Conservation (phyloP, 495 filamentous ascomycete genomes). For the Aspergillus cavernicola region DNA sequence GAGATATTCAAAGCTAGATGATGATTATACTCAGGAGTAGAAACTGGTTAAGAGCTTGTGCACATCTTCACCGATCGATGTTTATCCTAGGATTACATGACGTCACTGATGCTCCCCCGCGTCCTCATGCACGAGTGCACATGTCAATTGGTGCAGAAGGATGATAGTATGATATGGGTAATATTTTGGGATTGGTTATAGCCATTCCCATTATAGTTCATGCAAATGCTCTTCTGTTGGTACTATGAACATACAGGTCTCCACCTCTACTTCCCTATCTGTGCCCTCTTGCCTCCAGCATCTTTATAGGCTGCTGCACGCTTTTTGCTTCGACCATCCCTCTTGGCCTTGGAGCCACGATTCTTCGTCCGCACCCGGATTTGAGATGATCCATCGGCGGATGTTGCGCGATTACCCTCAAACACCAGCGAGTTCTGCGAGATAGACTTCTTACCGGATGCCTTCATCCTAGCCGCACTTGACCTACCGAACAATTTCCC, state of each 20-base stretch:
- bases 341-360: conserved; percentile 52
- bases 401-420: conserved; percentile 80
- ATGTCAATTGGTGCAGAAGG: too few relatives aligned
- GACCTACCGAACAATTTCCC: conserved; percentile 77
- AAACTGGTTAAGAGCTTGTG: too few relatives aligned
- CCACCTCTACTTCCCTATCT: conserved; percentile 6
- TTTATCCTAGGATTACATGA: too few relatives aligned
- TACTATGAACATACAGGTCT: background rate
- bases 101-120: too few relatives aligned
- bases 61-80: too few relatives aligned
- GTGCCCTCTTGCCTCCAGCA: conserved; percentile 43
- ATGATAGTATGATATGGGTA: too few relatives aligned
- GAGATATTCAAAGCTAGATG: too few relatives aligned
- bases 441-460: conserved; percentile 30
- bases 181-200: too few relatives aligned
- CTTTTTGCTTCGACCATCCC: conserved; percentile 45
- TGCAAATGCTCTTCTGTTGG: background rate
- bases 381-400: conserved; percentile 61
- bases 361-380: conserved; percentile 58
- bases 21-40: too few relatives aligned
- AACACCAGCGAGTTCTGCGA: conserved; percentile 68
- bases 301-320: conserved; percentile 67
- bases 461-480: conserved; percentile 63
- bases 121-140: too few relatives aligned
- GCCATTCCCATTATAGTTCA: too few relatives aligned